Evolutionary conservation across 2,329 filamentous ascomycete genomes (phyloP).

Genomic region (Fonsecaea monophora): DNA sequence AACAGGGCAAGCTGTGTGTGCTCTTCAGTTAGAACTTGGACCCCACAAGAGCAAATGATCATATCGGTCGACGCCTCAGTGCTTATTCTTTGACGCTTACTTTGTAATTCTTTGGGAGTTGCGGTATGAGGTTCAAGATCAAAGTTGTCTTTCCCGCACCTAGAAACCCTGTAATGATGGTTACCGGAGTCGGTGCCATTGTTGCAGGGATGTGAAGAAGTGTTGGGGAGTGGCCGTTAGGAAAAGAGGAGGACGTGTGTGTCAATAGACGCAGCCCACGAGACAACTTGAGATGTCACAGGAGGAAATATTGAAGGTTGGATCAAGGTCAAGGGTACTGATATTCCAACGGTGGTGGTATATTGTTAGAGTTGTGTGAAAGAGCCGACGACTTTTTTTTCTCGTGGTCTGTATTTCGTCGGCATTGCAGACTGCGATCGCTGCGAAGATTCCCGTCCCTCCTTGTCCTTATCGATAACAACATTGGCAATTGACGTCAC

Average conservation of each 20-base stretch:
- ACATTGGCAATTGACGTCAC: background rate
- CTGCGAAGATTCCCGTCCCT: too few species aligned
- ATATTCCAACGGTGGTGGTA: background rate
- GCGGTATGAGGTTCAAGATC: constrained; percentile 90
- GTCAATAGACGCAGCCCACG: background rate
- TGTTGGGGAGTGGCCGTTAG: background rate
- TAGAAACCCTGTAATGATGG: constrained; percentile 94
- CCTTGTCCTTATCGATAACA: constrained; percentile 1
- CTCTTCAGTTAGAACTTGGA: background rate
- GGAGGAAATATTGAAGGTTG: background rate
- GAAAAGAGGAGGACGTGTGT: background rate
- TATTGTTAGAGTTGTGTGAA: background rate
- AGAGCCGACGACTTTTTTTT: constrained; percentile 1
- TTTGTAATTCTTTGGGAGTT: constrained; percentile 80
- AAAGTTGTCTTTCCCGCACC: constrained; percentile 96
- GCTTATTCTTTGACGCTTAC: constrained; percentile 17
- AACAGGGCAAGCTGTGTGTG: constrained; percentile 85
- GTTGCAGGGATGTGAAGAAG: background rate
- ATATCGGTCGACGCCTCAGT: background rate
- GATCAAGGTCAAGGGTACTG: background rate
- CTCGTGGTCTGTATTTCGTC: background rate
- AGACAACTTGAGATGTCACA: background rate
- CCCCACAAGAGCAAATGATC: background rate
- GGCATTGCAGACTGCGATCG: too few species aligned
- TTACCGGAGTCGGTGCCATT: constrained; percentile 83